These are phyloP conservation scores for Cenchrus fungigraminus DNA, from an alignment of 176 grass and related monocot species.

Conservation along the genomic window DNA sequence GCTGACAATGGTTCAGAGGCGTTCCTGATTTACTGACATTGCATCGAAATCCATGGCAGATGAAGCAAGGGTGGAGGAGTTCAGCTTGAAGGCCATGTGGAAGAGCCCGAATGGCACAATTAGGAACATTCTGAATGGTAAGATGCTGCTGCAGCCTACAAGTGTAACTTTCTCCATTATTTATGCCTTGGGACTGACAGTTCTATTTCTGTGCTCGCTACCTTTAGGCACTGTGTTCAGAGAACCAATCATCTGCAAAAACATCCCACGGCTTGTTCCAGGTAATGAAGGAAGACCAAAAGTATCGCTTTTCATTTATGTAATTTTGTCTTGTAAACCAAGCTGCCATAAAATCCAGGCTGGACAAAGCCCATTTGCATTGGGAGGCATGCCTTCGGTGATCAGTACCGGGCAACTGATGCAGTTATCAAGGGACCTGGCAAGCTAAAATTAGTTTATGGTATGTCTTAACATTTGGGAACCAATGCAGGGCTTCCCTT, in stretches of 20 bases:
- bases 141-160: constrained; percentile 15
- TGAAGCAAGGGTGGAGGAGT: constrained; percentile 69
- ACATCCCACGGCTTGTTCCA: constrained; percentile 69
- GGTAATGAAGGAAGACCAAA: constrained; percentile 45
- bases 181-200: background rate
- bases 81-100: constrained; percentile 74
- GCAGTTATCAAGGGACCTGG: constrained; percentile 72
- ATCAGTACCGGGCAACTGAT: constrained; percentile 83
- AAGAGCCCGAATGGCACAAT: constrained; percentile 85
- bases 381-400: constrained; percentile 81
- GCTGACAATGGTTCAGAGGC: background rate
- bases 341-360: constrained; percentile 41
- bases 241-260: constrained; percentile 81
- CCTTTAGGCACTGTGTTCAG: constrained; percentile 80
- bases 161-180: background rate
- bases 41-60: constrained; percentile 47
- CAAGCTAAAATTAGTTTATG: constrained; percentile 85
- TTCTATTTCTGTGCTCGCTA: constrained; percentile 12
- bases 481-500: background rate
- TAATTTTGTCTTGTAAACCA: constrained; percentile 30
- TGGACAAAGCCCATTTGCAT: constrained; percentile 93
- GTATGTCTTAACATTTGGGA: constrained; percentile 28
- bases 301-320: background rate
- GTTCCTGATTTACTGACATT: constrained; percentile 3
- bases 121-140: constrained; percentile 81